Percentiles rank a stretch among this genome's conserved stretches.
Conservation (phyloP, 345 rosid genomes). For the Alliaria petiolata region DNA sequence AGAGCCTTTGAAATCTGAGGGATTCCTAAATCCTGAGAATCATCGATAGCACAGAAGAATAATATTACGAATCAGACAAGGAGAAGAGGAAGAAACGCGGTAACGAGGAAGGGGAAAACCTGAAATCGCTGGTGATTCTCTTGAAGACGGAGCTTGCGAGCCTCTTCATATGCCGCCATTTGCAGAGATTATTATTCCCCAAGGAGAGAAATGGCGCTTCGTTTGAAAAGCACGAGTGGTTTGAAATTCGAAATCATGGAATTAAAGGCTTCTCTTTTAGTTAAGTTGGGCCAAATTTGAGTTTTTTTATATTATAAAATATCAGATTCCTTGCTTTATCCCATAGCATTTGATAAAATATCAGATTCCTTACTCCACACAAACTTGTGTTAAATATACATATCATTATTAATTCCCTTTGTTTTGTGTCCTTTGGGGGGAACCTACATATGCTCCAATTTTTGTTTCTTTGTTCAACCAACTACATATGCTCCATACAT, state of each 20-base stretch:
- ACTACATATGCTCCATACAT: slow-evolving; percentile 15
- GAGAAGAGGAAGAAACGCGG: background rate
- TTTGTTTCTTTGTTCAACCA: no score
- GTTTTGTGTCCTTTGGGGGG: background rate
- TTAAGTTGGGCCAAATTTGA: background rate
- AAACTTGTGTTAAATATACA: background rate
- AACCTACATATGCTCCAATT: no score
- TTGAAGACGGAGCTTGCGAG: slow-evolving; percentile 42
- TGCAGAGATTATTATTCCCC: background rate
- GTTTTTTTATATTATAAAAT: background rate
- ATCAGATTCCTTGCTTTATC: background rate
- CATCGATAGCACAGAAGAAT: background rate
- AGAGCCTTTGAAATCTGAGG: slow-evolving; percentile 21
- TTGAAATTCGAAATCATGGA: background rate
- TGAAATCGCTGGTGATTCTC: slow-evolving; percentile 47
- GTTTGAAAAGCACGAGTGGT: background rate
- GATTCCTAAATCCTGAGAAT: slow-evolving; percentile 42
- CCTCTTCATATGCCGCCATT: slow-evolving; percentile 37
- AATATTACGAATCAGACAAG: background rate
- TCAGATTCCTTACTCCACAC: background rate
- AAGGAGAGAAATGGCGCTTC: slow-evolving; percentile 8
- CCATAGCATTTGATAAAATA: no score
- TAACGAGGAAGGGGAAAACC: slow-evolving; percentile 20
- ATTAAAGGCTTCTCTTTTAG: no score
- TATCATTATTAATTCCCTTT: background rate